Conservation (phyloP, 2,329 filamentous ascomycete species). For the Drechslerella dactyloides region DNA sequence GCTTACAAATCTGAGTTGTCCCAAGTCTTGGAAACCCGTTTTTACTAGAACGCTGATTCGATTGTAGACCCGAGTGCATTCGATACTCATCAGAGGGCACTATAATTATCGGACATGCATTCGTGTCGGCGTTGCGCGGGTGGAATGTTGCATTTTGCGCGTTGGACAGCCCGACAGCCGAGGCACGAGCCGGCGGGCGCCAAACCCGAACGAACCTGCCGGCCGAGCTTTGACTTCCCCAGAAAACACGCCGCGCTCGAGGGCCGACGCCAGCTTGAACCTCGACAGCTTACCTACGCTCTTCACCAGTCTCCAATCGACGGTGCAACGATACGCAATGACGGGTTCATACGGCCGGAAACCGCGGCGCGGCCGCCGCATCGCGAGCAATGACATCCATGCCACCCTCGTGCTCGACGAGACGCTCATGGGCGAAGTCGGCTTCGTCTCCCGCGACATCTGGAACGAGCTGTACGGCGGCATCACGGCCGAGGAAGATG, state of each 20-base stretch:
- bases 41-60: too few species aligned
- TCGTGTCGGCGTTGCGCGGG: too few species aligned
- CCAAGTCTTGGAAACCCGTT: too few species aligned
- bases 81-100: too few species aligned
- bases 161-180: constrained; percentile 29
- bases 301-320: neutral
- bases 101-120: too few species aligned
- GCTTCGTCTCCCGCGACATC: constrained; percentile 84
- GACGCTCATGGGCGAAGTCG: constrained; percentile 81
- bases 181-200: constrained; percentile 11
- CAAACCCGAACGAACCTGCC: neutral
- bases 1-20: too few species aligned
- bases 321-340: constrained; percentile 61
- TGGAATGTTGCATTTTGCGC: constrained; percentile 11
- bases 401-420: constrained; percentile 85
- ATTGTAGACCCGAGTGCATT: too few species aligned
- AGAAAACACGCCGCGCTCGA: constrained; percentile 4
- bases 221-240: constrained; percentile 38
- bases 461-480: constrained; percentile 80
- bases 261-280: neutral
- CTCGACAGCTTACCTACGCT: neutral
- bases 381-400: constrained; percentile 62
- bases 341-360: constrained; percentile 37
- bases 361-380: constrained; percentile 60
- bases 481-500: constrained; percentile 58